Percentiles rank a stretch among this genome's conserved stretches.
Conservation (phyloP, 73 alveolate species). For the Effrenium voratum region DNA sequence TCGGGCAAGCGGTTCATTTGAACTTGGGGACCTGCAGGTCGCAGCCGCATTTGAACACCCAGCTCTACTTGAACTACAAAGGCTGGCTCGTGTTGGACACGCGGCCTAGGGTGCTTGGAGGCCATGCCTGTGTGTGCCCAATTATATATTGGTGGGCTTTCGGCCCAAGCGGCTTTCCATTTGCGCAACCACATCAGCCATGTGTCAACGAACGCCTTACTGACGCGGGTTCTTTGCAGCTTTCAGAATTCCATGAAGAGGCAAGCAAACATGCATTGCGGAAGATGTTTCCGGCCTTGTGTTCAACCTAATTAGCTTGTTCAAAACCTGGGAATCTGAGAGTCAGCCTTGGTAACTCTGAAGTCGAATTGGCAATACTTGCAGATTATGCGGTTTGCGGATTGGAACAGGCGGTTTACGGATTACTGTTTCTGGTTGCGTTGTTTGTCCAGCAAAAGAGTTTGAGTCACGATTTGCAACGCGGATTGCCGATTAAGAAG, state of each 20-base stretch:
- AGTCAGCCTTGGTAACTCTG: too few species aligned
- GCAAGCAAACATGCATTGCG: too few species aligned
- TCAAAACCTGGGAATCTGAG: too few species aligned
- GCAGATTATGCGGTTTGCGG: too few species aligned
- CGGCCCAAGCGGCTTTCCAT: not conserved
- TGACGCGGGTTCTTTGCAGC: not conserved
- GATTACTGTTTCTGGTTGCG: too few species aligned
- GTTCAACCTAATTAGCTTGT: too few species aligned
- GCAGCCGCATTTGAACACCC: conserved; percentile 84
- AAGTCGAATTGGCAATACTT: too few species aligned
- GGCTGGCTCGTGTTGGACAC: not conserved
- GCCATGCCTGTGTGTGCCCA: not conserved
- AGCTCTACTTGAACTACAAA: conserved; percentile 83
- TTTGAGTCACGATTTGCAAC: too few species aligned
- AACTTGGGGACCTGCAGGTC: not conserved
- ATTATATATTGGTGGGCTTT: not conserved
- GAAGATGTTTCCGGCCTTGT: too few species aligned
- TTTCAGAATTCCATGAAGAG: not conserved
- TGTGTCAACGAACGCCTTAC: not conserved
- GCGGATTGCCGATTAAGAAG: too few species aligned
- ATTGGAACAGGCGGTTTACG: too few species aligned
- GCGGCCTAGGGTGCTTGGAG: not conserved
- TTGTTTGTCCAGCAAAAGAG: too few species aligned
- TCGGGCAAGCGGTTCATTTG: not conserved
- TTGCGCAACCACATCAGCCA: not conserved